Base-by-base conservation (phyloP, 2,329 filamentous ascomycete genomes). In the Fusarium albidum region DNA sequence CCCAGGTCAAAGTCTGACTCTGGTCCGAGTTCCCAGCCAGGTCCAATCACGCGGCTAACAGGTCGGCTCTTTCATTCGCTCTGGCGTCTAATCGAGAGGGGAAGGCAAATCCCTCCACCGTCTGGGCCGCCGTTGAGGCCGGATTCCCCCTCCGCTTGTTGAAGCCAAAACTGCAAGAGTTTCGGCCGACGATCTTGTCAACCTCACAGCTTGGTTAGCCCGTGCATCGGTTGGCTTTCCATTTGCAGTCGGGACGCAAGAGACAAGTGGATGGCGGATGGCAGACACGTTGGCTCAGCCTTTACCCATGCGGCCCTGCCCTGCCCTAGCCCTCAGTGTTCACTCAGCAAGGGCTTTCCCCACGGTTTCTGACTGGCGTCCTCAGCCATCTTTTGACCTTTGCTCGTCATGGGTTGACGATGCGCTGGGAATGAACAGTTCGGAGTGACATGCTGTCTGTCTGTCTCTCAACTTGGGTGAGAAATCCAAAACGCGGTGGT, bases 51-150 rank as follows among this genome's bases (percentile, higher is more conserved):
- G 61, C 59, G 52, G 53, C 59, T 61, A 60, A 55, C 33, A 47
- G 45, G 63, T 70, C 63, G 64, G 61, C 60, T 67, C 64, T 69
- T 63, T 61, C 59, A 57, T 59, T 59, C 40, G 39, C 58, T 33
- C 49, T 57, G 67, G 69, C 69, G 69, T 70, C 65, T 71, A 70
- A 68, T 61, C 57, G 51, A 57, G 59, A 64, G 52, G 58, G 56
- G 11, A 48, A 39, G 41, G 29, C 37, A 21, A 33, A 39, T 42
- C 17, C 33, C 43, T 49, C 57, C 58, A 50, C 39, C 59, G 43
- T 43, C 25, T 31, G 11, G 29, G 45, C 48, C 12, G 26, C 37
- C 37, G 35, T n/a, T 25, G 37, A 42, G 28, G 18, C 11, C 6
- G 26, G 21, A 13, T 29, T 28, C 28, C 17, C 13, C 11, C 26